Conservation (phyloP, 176 grass and related monocot genomes). For the Aegilops tauschii region DNA sequence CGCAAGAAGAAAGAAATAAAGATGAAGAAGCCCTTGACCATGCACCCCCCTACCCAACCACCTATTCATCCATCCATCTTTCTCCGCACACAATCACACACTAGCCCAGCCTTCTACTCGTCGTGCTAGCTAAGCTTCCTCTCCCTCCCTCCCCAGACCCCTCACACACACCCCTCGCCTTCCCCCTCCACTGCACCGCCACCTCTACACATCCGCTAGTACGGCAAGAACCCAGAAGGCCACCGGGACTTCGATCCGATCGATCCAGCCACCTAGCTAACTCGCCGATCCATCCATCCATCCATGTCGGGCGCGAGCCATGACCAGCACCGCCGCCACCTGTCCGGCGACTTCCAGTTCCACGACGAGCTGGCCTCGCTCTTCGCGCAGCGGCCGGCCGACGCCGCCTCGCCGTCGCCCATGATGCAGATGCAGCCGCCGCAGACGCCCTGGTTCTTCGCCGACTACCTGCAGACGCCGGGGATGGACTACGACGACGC, state of each 20-base stretch:
- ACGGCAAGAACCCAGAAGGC: neutral
- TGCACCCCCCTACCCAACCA: constrained; percentile 35
- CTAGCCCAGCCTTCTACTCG: neutral
- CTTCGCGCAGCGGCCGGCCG: constrained; percentile 43
- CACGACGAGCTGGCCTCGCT: constrained; percentile 66
- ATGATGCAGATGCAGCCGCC: neutral
- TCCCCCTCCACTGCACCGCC: neutral
- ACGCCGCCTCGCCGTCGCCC: neutral
- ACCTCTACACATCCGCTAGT: neutral
- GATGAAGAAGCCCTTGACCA: neutral
- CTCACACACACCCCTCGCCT: neutral
- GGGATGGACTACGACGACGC: constrained; percentile 28
- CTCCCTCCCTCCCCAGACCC: neutral
- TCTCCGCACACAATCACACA: constrained; percentile 40
- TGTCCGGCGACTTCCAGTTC: constrained; percentile 42
- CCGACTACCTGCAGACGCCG: constrained; percentile 30
- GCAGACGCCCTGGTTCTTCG: constrained; percentile 31
- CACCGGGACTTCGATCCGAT: neutral
- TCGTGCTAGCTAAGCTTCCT: constrained; percentile 6
- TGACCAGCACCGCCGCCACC: constrained; percentile 30
- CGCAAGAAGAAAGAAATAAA: too few relatives aligned
- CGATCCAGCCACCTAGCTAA: neutral
- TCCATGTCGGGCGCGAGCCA: constrained; percentile 50
- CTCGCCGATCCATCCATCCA: neutral
- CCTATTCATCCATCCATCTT: constrained; percentile 22